A percentile compares a stretch with the other conserved stretches of the same genome.
Evolutionary conservation across 2,329 filamentous ascomycete genomes (phyloP).

Genomic region (Stemphylium lycopersici): DNA sequence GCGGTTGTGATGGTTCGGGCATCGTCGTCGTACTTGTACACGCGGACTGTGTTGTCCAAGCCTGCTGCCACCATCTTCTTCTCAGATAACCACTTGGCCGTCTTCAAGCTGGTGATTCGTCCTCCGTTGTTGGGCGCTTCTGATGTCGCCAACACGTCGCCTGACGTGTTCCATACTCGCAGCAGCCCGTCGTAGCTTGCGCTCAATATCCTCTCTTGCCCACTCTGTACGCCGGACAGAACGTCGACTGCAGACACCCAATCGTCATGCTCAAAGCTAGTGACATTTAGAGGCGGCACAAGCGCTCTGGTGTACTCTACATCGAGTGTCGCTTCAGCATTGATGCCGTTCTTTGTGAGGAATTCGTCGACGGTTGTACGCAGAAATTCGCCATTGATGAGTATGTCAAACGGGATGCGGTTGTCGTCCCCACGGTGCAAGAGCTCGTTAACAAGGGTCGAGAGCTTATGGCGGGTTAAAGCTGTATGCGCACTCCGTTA

Average conservation of each 20-base stretch:
- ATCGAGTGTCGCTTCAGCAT: conserved; percentile 82
- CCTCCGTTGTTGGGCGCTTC: conserved; percentile 67
- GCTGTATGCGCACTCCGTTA: conserved; percentile 27
- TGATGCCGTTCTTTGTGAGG: conserved; percentile 83
- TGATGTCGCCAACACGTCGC: conserved; percentile 81
- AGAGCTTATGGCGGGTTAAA: conserved; percentile 54
- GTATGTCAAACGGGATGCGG: conserved; percentile 87
- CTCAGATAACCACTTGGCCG: conserved; percentile 81
- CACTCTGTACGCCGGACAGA: conserved; percentile 65
- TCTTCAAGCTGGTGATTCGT: conserved; percentile 72
- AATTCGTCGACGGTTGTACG: conserved; percentile 90
- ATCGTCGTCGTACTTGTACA: conserved; percentile 86
- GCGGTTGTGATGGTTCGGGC: conserved; percentile 69
- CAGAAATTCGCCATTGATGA: conserved; percentile 92
- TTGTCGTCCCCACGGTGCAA: conserved; percentile 61
- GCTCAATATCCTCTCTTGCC: conserved; percentile 80
- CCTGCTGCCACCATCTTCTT: conserved; percentile 82
- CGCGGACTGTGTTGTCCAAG: conserved; percentile 80
- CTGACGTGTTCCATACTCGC: conserved; percentile 84
- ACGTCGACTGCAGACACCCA: conserved; percentile 92
- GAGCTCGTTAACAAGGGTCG: conserved; percentile 67
- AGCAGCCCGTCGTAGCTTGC: conserved; percentile 90
- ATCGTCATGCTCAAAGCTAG: conserved; percentile 95
- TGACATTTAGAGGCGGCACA: conserved; percentile 85
- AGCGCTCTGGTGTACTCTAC: conserved; percentile 93